Percentiles rank a stretch among this genome's conserved stretches.
phyloP scores from a whole-genome alignment of 2,329 filamentous ascomycete species.

The Colletotrichum sojae region DNA sequence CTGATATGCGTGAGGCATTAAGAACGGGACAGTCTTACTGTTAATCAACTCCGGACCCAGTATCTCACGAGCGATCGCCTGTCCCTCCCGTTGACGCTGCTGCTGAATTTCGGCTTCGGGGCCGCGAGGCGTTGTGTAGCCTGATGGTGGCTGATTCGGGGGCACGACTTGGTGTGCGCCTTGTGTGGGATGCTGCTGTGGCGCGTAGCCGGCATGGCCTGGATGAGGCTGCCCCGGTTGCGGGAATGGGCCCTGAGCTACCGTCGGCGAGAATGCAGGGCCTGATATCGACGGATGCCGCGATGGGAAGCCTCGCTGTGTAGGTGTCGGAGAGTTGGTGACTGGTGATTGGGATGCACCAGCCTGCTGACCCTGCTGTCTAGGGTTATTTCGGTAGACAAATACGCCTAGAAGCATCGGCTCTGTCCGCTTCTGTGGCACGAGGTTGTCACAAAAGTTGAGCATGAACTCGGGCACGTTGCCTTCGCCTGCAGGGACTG shows the following conservation, averaged over 20 bases:
- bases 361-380: constrained; percentile 51
- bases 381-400: constrained; percentile 78
- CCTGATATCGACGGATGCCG: constrained; percentile 65
- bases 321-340: constrained; percentile 51
- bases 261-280: constrained; percentile 64
- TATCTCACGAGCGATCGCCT: constrained; percentile 72
- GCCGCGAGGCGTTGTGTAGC: constrained; percentile 37
- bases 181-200: constrained; percentile 41
- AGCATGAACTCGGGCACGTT: constrained; percentile 88
- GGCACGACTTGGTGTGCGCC: constrained; percentile 42
- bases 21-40: constrained; percentile 76
- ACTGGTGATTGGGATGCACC: constrained; percentile 43
- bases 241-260: constrained; percentile 50
- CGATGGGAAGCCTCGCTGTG: constrained; percentile 53
- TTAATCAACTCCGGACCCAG: constrained; percentile 71
- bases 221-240: constrained; percentile 19
- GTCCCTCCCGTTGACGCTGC: constrained; percentile 65
- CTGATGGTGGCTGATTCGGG: constrained; percentile 43
- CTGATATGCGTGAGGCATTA: constrained; percentile 77
- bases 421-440: constrained; percentile 80
- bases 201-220: constrained; percentile 27
- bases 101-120: constrained; percentile 52
- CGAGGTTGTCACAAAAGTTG: constrained; percentile 86
- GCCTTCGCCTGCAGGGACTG: constrained; percentile 79
- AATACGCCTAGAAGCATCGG: constrained; percentile 87